A percentile compares a stretch with the other conserved stretches of the same genome.
These are phyloP conservation scores for Chrysochromulina tobinii DNA, from an alignment of 78 protist genomes.

Conservation along the genomic window DNA sequence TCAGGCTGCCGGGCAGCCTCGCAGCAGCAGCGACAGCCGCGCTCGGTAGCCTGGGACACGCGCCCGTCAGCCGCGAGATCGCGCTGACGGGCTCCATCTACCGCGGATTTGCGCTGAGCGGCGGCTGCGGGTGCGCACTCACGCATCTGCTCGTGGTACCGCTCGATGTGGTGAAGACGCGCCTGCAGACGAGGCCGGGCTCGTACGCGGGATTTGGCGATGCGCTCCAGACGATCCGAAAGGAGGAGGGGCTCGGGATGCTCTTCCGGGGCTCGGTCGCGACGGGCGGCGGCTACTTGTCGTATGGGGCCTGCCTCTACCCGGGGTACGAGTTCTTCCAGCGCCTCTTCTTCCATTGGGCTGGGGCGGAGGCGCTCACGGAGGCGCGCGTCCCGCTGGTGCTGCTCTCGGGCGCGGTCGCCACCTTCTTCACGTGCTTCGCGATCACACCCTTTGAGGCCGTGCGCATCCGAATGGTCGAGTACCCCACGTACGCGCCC, in stretches of 20 bases:
- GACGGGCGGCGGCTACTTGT: background rate
- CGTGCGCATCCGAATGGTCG: slow-evolving; percentile 24
- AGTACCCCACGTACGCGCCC: background rate
- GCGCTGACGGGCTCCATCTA: background rate
- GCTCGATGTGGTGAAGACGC: slow-evolving; percentile 59
- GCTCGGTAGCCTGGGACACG: background rate
- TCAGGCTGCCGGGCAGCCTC: background rate
- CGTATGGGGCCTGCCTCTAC: background rate
- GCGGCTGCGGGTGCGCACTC: slow-evolving; percentile 29
- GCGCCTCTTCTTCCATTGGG: background rate
- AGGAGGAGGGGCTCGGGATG: background rate
- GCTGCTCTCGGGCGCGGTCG: background rate
- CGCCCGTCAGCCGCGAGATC: background rate
- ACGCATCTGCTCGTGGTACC: slow-evolving; percentile 41
- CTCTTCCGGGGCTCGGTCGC: background rate
- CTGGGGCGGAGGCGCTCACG: background rate
- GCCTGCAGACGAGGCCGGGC: slow-evolving; percentile 20
- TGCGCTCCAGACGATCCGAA: background rate
- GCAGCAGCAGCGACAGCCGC: background rate
- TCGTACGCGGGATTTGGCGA: background rate
- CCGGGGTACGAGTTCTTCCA: background rate
- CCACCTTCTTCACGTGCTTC: slow-evolving; percentile 15
- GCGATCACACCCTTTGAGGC: background rate
- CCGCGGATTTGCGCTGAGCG: background rate
- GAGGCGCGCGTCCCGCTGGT: background rate